phyloP scores from a whole-genome alignment of 1,284 basidiomycete genomes.

The Thecaphora thlaspeos region DNA sequence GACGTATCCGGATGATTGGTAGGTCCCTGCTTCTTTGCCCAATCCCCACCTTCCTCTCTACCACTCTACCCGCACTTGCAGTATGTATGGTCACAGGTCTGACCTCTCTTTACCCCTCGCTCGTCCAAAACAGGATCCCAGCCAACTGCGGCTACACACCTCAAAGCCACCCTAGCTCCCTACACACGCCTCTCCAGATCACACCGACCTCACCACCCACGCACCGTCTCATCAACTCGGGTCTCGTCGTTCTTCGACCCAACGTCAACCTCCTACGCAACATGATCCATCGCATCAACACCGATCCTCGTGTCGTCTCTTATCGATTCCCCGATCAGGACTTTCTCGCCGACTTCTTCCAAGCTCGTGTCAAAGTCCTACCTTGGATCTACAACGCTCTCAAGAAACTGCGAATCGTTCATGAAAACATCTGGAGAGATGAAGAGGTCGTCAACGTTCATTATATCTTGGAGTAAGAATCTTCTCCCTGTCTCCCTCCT shows the following conservation, averaged over 20 bases:
- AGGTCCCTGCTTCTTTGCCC: not conserved
- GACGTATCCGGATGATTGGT: conserved; percentile 90
- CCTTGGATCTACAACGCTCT: conserved; percentile 84
- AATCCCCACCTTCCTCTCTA: too few species aligned
- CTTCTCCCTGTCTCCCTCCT: not conserved
- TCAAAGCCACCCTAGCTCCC: conserved; percentile 56
- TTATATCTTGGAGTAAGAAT: conserved; percentile 42
- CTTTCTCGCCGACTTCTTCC: conserved; percentile 76
- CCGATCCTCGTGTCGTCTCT: conserved; percentile 68
- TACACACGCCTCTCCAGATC: conserved; percentile 61
- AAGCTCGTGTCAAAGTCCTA: conserved; percentile 64
- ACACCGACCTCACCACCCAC: conserved; percentile 67
- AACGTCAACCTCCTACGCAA: conserved; percentile 62
- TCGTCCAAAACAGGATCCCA: conserved; percentile 69
- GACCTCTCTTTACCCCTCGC: too few species aligned
- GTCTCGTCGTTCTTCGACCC: conserved; percentile 82
- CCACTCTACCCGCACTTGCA: too few species aligned
- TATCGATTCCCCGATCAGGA: conserved; percentile 92
- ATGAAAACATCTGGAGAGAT: conserved; percentile 73
- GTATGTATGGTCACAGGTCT: too few species aligned
- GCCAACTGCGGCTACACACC: conserved; percentile 81
- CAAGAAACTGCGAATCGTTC: conserved; percentile 72
- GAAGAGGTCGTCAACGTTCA: conserved; percentile 64
- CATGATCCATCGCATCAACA: conserved; percentile 68
- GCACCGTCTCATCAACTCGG: conserved; percentile 79